These are phyloP conservation scores for Canavalia ensiformis DNA, from an alignment of 306 rosid genomes.

Conservation along the genomic window DNA sequence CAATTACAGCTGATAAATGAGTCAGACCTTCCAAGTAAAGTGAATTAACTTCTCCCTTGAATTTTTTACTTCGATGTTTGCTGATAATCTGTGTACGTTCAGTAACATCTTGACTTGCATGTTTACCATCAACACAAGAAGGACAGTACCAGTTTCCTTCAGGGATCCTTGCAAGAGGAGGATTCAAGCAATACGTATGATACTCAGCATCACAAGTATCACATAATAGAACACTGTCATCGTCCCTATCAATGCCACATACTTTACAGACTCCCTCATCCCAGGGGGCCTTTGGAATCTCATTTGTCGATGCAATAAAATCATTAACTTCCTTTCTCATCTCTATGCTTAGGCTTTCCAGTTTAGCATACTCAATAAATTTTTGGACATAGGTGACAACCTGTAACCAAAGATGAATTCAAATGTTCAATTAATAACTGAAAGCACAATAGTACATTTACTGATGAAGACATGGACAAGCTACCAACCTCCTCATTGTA, in stretches of 20 bases:
- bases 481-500: conserved; percentile 79
- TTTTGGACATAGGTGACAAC: conserved; percentile 70
- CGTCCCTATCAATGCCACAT: conserved; percentile 98
- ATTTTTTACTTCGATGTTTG: conserved; percentile 66
- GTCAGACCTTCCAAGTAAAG: conserved; percentile 76
- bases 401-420: conserved; percentile 56
- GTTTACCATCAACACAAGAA: conserved; percentile 80
- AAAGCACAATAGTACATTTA: conserved; percentile 30
- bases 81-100: conserved; percentile 51
- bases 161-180: conserved; percentile 99
- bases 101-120: conserved; percentile 63
- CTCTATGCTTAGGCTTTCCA: conserved; percentile 70
- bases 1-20: conserved; percentile 73
- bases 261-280: conserved; percentile 99
- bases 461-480: conserved; percentile 39
- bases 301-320: conserved; percentile 69
- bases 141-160: conserved; percentile 99
- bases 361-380: conserved; percentile 69
- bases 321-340: conserved; percentile 71
- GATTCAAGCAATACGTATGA: conserved; percentile 97
- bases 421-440: conserved; percentile 34
- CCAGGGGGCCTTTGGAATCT: conserved; percentile 98
- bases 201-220: conserved; percentile 99
- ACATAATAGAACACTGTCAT: conserved; percentile 94
- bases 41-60: conserved; percentile 77